A percentile compares a stretch with the other conserved stretches of the same genome.
Conservation (phyloP, 2,329 filamentous ascomycete species). For the Calonectria pseudoturangicola region DNA sequence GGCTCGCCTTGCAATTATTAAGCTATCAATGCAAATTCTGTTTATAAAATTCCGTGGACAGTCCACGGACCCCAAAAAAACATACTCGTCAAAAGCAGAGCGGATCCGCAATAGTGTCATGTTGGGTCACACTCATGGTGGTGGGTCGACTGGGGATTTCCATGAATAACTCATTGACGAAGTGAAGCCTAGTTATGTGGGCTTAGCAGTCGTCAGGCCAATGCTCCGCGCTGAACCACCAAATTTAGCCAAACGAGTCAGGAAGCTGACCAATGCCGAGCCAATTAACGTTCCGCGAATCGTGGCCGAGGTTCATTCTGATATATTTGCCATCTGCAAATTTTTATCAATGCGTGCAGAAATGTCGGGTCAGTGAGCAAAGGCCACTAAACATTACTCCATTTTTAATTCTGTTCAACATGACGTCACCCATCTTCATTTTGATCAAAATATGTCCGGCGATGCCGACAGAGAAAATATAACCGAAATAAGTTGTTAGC, state of each 20-base stretch:
- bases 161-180: neutral
- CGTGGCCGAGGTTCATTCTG: neutral
- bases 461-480: neutral
- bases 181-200: neutral
- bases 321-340: neutral
- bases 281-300: neutral
- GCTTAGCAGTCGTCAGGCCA: neutral
- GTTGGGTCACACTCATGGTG: neutral
- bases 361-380: too few species aligned
- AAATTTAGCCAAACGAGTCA: neutral
- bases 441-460: too few species aligned
- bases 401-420: neutral
- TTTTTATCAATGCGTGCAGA: too few species aligned
- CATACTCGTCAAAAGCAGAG: neutral
- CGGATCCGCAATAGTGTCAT: conserved; percentile 16
- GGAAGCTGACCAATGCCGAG: neutral
- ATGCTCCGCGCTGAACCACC: neutral
- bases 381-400: too few species aligned
- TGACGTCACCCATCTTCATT: neutral
- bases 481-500: neutral
- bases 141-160: neutral
- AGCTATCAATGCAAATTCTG: neutral
- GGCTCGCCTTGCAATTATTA: neutral
- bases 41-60: neutral
- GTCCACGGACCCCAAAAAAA: neutral